These are phyloP conservation scores for Keithomyces neogunnii DNA, from an alignment of 2,329 filamentous ascomycete genomes.

Conservation along the genomic window DNA sequence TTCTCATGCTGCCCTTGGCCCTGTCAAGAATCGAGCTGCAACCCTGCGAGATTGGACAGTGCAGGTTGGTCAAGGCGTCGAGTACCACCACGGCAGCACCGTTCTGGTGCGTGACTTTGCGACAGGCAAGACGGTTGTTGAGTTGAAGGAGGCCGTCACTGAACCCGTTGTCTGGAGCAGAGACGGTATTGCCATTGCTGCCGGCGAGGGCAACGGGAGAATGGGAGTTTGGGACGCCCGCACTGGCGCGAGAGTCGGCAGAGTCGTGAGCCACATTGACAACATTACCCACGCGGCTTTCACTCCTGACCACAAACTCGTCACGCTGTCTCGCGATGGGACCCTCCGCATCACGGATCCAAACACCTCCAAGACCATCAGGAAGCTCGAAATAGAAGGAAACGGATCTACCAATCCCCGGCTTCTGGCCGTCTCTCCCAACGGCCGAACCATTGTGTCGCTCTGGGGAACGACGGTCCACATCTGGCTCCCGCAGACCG, in stretches of 20 bases:
- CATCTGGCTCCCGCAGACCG: conserved; percentile 25
- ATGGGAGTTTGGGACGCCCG: conserved; percentile 25
- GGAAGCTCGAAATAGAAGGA: conserved; percentile 25
- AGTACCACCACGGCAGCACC: conserved; percentile 21
- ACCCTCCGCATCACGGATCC: conserved; percentile 28
- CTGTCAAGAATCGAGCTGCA: conserved; percentile 13
- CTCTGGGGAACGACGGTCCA: conserved; percentile 31
- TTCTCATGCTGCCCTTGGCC: conserved; percentile 20
- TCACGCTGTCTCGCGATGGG: conserved; percentile 28
- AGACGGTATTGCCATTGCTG: conserved; percentile 22
- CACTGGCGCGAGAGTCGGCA: conserved; percentile 18
- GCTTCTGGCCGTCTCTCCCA: conserved; percentile 22
- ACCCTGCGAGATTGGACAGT: conserved; percentile 23
- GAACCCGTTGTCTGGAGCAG: conserved; percentile 24
- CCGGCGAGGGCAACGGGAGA: conserved; percentile 18
- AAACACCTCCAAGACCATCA: conserved; percentile 23
- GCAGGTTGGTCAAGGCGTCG: conserved; percentile 19
- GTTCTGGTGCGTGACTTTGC: conserved; percentile 22
- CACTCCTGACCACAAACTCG: conserved; percentile 20
- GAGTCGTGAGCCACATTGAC: conserved; percentile 26
- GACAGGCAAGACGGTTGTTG: conserved; percentile 21
- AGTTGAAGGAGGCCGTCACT: conserved; percentile 21
- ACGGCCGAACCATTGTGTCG: conserved; percentile 25
- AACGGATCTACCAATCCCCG: conserved; percentile 19
- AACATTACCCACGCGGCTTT: conserved; percentile 29